Evolutionary conservation across 1,284 basidiomycete species (phyloP).

Genomic region (Coniophora puteana): DNA sequence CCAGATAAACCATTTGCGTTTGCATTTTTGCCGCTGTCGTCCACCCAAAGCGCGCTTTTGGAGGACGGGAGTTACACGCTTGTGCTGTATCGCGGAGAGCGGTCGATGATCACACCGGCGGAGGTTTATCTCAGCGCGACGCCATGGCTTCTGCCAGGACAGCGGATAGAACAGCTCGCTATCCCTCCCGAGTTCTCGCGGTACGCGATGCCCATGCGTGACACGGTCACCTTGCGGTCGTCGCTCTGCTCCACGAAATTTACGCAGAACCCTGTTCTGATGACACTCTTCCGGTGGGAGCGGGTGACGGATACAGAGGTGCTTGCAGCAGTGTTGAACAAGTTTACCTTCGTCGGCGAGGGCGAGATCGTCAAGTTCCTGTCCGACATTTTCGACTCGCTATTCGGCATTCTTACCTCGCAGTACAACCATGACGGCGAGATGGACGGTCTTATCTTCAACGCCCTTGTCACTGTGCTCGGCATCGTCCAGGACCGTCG

Average conservation of each 20-base stretch:
- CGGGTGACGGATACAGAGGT: conserved; percentile 60
- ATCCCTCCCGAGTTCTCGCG: conserved; percentile 64
- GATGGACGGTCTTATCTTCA: conserved; percentile 86
- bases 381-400: conserved; percentile 87
- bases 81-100: conserved; percentile 79
- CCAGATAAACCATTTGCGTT: conserved; percentile 87
- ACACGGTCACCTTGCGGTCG: conserved; percentile 80
- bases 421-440: conserved; percentile 72
- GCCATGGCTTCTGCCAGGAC: conserved; percentile 50
- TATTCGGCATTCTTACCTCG: conserved; percentile 88
- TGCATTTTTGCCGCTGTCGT: conserved; percentile 87
- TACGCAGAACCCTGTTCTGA: conserved; percentile 88
- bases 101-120: conserved; percentile 50
- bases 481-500: conserved; percentile 90
- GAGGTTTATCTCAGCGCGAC: conserved; percentile 72
- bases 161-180: conserved; percentile 54
- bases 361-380: conserved; percentile 95
- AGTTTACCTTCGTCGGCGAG: conserved; percentile 91
- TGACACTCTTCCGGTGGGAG: conserved; percentile 86
- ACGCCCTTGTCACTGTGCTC: conserved; percentile 86
- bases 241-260: conserved; percentile 92
- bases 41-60: conserved; percentile 75
- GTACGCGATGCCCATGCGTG: conserved; percentile 66
- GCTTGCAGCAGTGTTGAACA: conserved; percentile 72
- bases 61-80: conserved; percentile 90